phyloP scores from a whole-genome alignment of 1,284 basidiomycete genomes.

The Apiotrichum akiyoshidainum region DNA sequence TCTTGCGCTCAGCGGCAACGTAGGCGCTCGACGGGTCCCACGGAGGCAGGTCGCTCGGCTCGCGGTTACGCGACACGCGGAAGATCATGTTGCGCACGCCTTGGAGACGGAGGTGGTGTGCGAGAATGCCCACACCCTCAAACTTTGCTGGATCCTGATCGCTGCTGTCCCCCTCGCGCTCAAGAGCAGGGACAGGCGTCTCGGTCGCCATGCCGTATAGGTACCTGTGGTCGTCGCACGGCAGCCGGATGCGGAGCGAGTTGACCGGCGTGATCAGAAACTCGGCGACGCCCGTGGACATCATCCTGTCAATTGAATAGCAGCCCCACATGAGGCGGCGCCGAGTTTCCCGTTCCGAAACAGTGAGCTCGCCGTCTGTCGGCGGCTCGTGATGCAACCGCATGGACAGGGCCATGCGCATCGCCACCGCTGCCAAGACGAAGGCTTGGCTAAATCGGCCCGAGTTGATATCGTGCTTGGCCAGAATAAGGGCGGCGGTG shows the following conservation, averaged over 20 bases:
- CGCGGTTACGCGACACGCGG: slow-evolving; percentile 11
- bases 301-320: slow-evolving; percentile 27
- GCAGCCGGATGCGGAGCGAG: slow-evolving; percentile 11
- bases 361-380: slow-evolving; percentile 3
- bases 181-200: slow-evolving; percentile 11
- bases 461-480: slow-evolving; percentile 25
- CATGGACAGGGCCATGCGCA: slow-evolving; percentile 19
- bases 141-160: slow-evolving; percentile 1
- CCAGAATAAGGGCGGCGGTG: slow-evolving; percentile 22
- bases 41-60: slow-evolving; percentile 13
- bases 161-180: slow-evolving; percentile 2
- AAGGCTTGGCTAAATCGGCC: slow-evolving; percentile 20
- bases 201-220: slow-evolving; percentile 11
- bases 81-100: slow-evolving; percentile 19
- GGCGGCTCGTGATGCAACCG: slow-evolving; percentile 19
- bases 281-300: slow-evolving; percentile 26
- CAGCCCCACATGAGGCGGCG: slow-evolving; percentile 26
- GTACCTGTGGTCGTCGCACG: slow-evolving; percentile 20
- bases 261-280: slow-evolving; percentile 7
- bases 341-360: slow-evolving; percentile 22
- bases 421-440: slow-evolving; percentile 18
- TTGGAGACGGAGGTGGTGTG: slow-evolving; percentile 18
- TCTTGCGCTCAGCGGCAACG: slow-evolving; percentile 11
- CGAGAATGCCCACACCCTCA: slow-evolving; percentile 20
- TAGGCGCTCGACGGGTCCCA: slow-evolving; percentile 17